Percentiles rank a stretch among this genome's conserved stretches.
Conservation (phyloP, 805 yeast genomes). For the Vanderwaltozyma polyspora region DNA sequence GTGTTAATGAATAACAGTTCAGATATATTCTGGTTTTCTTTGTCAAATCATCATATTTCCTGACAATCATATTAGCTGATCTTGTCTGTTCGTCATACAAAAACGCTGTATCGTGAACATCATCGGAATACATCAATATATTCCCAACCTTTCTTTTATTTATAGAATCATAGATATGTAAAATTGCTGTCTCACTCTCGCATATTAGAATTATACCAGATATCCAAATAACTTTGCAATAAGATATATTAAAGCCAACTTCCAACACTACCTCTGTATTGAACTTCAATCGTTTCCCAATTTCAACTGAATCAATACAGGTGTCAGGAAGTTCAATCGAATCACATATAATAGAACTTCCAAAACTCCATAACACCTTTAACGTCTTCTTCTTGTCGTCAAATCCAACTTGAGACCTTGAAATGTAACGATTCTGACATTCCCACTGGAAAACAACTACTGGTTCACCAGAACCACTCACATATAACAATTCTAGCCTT, state of each 20-base stretch:
- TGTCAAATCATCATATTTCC: background rate
- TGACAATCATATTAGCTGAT: background rate
- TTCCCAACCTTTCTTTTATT: background rate
- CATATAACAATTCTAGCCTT: no score
- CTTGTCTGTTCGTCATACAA: no score
- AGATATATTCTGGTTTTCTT: background rate
- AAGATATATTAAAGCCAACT: background rate
- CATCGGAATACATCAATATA: background rate
- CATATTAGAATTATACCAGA: background rate
- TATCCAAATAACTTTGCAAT: background rate
- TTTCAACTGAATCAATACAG: no score
- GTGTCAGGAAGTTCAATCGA: no score
- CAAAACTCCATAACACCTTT: slow-evolving; percentile 1
- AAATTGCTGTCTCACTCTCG: background rate
- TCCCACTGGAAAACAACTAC: background rate
- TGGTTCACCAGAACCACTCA: background rate
- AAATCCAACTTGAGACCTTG: background rate
- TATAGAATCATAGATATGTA: background rate
- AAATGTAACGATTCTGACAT: background rate
- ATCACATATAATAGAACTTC: background rate
- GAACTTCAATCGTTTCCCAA: background rate
- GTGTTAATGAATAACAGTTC: background rate
- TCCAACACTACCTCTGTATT: background rate
- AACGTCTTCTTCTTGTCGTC: background rate
- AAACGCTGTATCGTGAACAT: background rate